Evolutionary conservation across 2,329 filamentous ascomycete genomes (phyloP).

Genomic region (Chaetothyriales sp.): DNA sequence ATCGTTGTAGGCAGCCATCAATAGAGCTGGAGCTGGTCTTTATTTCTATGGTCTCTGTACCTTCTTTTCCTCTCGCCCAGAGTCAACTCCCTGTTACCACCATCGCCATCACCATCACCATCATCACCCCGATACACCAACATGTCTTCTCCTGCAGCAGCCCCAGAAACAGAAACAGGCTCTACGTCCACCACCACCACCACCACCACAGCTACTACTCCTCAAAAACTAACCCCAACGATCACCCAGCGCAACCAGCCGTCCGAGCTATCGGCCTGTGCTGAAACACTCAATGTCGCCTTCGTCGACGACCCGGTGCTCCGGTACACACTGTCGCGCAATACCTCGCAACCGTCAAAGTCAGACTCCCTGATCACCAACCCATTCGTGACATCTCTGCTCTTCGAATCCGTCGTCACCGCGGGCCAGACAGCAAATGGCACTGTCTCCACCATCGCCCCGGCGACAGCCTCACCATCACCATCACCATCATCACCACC

Average conservation of each 20-base stretch:
- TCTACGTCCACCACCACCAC: too few species aligned
- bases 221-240: background rate
- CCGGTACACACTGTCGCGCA: background rate
- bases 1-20: background rate
- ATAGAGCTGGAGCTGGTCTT: background rate
- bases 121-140: background rate
- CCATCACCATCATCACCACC: background rate
- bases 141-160: background rate
- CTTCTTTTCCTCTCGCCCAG: background rate
- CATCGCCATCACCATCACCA: background rate
- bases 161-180: too few species aligned
- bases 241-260: background rate
- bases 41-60: background rate
- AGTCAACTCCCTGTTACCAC: background rate
- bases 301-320: slow-evolving; percentile 4
- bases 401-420: background rate
- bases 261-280: background rate
- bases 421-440: background rate
- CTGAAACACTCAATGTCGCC: background rate
- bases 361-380: background rate
- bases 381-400: background rate
- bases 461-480: background rate
- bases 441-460: background rate
- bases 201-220: too few species aligned
- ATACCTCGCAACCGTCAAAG: background rate